Conservation (phyloP, 140 eudicot genomes). For the Senecio squalidus region DNA sequence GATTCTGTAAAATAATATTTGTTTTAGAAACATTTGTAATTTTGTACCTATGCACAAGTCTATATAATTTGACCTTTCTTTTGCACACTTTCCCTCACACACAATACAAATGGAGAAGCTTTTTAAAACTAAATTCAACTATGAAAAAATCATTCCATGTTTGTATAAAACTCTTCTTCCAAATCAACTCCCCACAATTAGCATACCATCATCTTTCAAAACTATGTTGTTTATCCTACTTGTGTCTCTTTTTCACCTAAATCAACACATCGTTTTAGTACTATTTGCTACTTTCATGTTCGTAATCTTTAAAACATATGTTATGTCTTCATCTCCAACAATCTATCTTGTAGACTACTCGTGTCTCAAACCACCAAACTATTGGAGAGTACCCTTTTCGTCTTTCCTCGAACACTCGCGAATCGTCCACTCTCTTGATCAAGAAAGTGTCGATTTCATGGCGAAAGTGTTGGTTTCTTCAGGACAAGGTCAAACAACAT, state of each 20-base stretch:
- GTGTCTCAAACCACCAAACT: slow-evolving; percentile 58
- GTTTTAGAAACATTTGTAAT: too few species aligned
- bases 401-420: slow-evolving; percentile 57
- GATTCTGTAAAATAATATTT: too few species aligned
- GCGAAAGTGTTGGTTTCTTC: slow-evolving; percentile 44
- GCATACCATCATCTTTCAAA: slow-evolving; percentile 16
- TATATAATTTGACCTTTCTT: slow-evolving; percentile 18
- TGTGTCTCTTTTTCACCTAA: slow-evolving; percentile 19
- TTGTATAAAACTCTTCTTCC: slow-evolving; percentile 1
- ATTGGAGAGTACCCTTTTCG: slow-evolving; percentile 58
- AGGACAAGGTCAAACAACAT: slow-evolving; percentile 55
- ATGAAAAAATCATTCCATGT: slow-evolving; percentile 4
- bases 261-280: slow-evolving; percentile 26
- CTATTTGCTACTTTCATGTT: slow-evolving; percentile 8
- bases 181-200: slow-evolving; percentile 12
- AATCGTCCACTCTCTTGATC: slow-evolving; percentile 35
- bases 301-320: slow-evolving; percentile 6
- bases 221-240: slow-evolving; percentile 14
- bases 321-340: slow-evolving; percentile 22
- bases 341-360: slow-evolving; percentile 67
- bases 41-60: neutral
- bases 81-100: neutral
- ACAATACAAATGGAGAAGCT: slow-evolving; percentile 20
- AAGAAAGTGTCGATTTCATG: slow-evolving; percentile 47
- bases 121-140: slow-evolving; percentile 17